These are phyloP conservation scores for Suillus cothurnatus DNA, from an alignment of 768 basidiomycete species.

Conservation along the genomic window DNA sequence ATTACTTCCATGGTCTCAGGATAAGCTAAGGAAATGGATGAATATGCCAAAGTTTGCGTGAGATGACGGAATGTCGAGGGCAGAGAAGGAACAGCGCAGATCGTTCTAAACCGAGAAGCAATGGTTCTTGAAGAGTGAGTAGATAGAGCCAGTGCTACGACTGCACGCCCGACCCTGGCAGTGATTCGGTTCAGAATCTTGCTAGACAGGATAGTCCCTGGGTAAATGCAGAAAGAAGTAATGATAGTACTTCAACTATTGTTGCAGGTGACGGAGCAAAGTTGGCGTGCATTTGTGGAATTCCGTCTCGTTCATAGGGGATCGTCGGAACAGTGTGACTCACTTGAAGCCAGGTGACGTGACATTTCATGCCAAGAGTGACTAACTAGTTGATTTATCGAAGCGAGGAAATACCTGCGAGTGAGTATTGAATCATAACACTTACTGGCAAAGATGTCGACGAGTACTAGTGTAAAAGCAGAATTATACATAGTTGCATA, in stretches of 20 bases:
- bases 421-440: no score
- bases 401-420: not conserved
- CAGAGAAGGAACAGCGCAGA: not conserved
- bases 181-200: constrained; percentile 5
- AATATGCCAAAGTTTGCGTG: not conserved
- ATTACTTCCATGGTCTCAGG: not conserved
- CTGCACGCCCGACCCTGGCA: not conserved
- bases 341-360: not conserved
- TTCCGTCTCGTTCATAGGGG: not conserved
- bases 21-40: not conserved
- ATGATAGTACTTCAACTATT: not conserved
- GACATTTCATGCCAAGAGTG: not conserved
- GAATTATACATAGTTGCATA: constrained; percentile 15
- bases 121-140: not conserved
- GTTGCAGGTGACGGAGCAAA: not conserved
- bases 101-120: not conserved
- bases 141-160: constrained; percentile 1
- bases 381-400: not conserved
- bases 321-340: not conserved
- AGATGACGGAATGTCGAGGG: not conserved
- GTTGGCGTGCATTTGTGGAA: not conserved
- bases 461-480: constrained; percentile 4
- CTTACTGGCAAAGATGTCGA: no score
- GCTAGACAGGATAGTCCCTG: not conserved
- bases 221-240: not conserved